A percentile compares a stretch with the other conserved stretches of the same genome.
phyloP scores from a whole-genome alignment of 192 early-diverging fungal species.

The Obelidium mucronatum region DNA sequence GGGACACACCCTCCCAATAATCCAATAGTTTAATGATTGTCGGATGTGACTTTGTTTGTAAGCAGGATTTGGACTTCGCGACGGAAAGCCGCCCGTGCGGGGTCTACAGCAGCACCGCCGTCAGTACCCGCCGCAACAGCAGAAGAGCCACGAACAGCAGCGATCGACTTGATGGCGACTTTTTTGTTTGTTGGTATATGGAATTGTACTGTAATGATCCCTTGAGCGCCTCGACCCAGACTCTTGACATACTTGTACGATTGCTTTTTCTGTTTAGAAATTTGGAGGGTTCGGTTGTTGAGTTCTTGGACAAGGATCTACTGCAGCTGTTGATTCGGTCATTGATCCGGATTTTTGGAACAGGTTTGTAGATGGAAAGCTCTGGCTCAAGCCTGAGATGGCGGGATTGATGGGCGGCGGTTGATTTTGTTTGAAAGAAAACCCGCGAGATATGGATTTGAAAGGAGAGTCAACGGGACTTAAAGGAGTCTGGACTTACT shows the following conservation, averaged over 20 bases:
- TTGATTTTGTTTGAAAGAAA: too few relatives aligned
- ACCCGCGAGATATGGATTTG: too few relatives aligned
- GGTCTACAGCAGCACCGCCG: not conserved
- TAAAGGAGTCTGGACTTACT: too few relatives aligned
- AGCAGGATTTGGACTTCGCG: constrained; percentile 32
- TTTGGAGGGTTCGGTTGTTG: not conserved
- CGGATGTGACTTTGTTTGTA: not conserved
- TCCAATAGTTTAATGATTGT: constrained; percentile 20
- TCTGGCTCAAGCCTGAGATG: too few relatives aligned
- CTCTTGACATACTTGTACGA: constrained; percentile 22
- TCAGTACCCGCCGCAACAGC: too few relatives aligned
- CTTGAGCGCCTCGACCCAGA: constrained; percentile 25
- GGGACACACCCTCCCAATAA: constrained; percentile 22
- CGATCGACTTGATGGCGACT: constrained; percentile 27
- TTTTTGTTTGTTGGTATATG: constrained; percentile 12
- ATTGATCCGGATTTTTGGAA: too few relatives aligned
- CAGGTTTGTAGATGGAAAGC: too few relatives aligned
- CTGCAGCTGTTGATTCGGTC: too few relatives aligned
- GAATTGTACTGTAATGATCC: constrained; percentile 11
- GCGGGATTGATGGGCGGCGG: too few relatives aligned
- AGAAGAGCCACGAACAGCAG: not conserved
- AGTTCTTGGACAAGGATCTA: too few relatives aligned
- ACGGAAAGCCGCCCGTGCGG: constrained; percentile 16
- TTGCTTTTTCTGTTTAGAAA: constrained; percentile 2
- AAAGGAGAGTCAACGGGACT: too few relatives aligned